Evolutionary conservation across 768 basidiomycete genomes (phyloP).

Genomic region (Suillus hirtellus): DNA sequence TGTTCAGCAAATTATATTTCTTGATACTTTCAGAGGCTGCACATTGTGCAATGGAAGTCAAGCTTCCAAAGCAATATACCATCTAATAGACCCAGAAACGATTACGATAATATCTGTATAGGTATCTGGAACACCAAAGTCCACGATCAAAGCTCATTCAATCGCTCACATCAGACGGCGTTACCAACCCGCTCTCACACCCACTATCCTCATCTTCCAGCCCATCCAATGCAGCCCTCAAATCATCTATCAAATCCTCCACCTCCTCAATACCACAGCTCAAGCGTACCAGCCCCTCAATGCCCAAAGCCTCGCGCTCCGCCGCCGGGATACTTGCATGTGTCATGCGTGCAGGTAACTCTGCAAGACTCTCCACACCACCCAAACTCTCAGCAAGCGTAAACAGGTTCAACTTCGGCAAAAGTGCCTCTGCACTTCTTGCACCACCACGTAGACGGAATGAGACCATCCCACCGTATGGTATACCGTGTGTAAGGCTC

Average conservation of each 20-base stretch:
- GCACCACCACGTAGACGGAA: constrained; percentile 59
- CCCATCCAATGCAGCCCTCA: constrained; percentile 53
- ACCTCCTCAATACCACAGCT: constrained; percentile 88
- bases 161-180: background rate
- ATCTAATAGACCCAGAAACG: background rate
- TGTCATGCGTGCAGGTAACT: constrained; percentile 88
- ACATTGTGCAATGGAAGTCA: background rate
- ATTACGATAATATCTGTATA: background rate
- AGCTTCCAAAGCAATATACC: background rate
- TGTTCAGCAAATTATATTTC: no score
- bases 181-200: background rate
- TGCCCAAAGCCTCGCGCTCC: constrained; percentile 70
- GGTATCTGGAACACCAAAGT: no score
- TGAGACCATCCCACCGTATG: constrained; percentile 88
- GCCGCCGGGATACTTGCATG: constrained; percentile 74
- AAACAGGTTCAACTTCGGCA: constrained; percentile 66
- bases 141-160: background rate
- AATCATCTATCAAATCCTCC: constrained; percentile 65
- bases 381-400: constrained; percentile 87
- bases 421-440: constrained; percentile 62
- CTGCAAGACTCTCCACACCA: constrained; percentile 89
- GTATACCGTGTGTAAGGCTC: constrained; percentile 32
- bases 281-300: constrained; percentile 76
- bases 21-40: background rate
- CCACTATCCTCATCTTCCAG: constrained; percentile 43